Conservation (phyloP, 2,329 filamentous ascomycete genomes). For the Xylaria hypoxylon region DNA sequence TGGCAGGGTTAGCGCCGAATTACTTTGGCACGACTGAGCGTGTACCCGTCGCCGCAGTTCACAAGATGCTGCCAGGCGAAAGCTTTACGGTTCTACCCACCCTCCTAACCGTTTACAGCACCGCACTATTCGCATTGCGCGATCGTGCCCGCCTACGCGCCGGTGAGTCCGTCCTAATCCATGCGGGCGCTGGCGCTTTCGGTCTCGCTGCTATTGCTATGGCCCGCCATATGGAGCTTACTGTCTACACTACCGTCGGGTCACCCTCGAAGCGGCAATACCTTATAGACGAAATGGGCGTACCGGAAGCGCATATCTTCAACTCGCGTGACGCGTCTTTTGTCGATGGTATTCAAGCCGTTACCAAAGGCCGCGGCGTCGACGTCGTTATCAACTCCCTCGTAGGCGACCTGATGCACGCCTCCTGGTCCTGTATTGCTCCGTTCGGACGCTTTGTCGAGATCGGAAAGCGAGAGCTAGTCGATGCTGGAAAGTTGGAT, state of each 20-base stretch:
- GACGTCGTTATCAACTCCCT: slow-evolving; percentile 58
- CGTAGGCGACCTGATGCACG: slow-evolving; percentile 53
- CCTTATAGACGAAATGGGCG: slow-evolving; percentile 6
- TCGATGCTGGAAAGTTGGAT: slow-evolving; percentile 53
- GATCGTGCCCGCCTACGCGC: slow-evolving; percentile 7
- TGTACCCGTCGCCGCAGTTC: slow-evolving; percentile 2
- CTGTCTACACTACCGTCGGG: slow-evolving; percentile 18
- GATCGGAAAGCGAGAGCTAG: slow-evolving; percentile 54
- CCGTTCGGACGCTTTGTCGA: slow-evolving; percentile 57
- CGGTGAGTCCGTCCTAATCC: slow-evolving; percentile 23
- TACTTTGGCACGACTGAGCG: slow-evolving; percentile 13
- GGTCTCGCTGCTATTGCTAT: slow-evolving; percentile 51
- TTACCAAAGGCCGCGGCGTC: slow-evolving; percentile 16
- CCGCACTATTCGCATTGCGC: slow-evolving; percentile 19
- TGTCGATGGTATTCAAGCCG: background rate
- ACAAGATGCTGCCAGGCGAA: slow-evolving; percentile 20
- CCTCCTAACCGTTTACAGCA: background rate
- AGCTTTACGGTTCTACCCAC: background rate
- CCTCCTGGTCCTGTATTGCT: slow-evolving; percentile 53
- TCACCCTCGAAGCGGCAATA: slow-evolving; percentile 11
- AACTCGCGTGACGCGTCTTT: slow-evolving; percentile 13
- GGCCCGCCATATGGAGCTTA: background rate
- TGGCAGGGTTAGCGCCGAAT: slow-evolving; percentile 6
- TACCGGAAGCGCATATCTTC: slow-evolving; percentile 12
- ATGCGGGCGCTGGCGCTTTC: slow-evolving; percentile 49